A percentile compares a stretch with the other conserved stretches of the same genome.
Conservation (phyloP, 1,284 basidiomycete species). For the Chalciporus sp. region DNA sequence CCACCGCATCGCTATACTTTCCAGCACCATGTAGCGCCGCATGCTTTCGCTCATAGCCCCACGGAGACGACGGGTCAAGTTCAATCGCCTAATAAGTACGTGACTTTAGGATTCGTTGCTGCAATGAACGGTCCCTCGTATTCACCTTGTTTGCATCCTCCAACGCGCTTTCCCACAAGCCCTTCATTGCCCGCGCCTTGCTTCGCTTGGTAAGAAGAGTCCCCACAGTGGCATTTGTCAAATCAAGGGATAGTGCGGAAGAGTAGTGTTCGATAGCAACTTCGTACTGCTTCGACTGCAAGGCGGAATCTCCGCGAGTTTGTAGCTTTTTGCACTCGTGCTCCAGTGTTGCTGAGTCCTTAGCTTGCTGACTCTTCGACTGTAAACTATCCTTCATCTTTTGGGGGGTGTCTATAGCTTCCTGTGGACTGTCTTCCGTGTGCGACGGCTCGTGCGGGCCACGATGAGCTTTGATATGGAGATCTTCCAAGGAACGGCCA, state of each 20-base stretch:
- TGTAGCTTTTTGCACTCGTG: not conserved
- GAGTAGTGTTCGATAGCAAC: slow-evolving; percentile 2
- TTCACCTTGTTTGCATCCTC: slow-evolving; percentile 12
- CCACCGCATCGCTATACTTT: not conserved
- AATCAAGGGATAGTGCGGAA: not conserved
- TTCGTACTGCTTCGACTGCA: not conserved
- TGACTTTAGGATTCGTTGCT: too few species aligned
- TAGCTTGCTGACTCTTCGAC: not conserved
- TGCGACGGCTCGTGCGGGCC: not conserved
- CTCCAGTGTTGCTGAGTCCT: not conserved
- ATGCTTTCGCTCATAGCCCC: not conserved
- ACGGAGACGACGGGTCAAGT: not conserved
- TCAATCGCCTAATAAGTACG: not conserved
- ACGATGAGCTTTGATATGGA: not conserved
- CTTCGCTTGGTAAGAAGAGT: slow-evolving; percentile 11
- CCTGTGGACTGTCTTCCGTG: not conserved
- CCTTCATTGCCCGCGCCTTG: not conserved
- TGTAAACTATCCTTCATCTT: not conserved
- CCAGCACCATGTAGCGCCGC: not conserved
- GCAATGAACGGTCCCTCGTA: too few species aligned
- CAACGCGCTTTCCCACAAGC: slow-evolving; percentile 3
- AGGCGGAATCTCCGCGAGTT: not conserved
- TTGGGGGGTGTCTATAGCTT: not conserved
- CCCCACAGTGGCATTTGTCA: not conserved
- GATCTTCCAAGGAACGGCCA: not conserved